Evolutionary conservation across 345 rosid genomes (phyloP).

Genomic region (Noccaea caerulescens): DNA sequence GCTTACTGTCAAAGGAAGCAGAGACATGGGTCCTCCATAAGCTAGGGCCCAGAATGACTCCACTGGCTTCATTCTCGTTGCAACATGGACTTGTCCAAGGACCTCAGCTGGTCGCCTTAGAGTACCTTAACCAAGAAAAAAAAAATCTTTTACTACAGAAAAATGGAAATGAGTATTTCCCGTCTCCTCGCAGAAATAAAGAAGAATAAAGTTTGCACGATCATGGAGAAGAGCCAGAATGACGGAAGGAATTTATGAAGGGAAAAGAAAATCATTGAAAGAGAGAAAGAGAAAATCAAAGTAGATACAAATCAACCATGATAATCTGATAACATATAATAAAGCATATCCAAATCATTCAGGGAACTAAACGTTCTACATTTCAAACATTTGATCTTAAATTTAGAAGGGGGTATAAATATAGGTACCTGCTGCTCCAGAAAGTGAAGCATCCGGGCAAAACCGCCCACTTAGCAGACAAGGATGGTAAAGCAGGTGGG

Average conservation of each 20-base stretch:
- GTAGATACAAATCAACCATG: slow-evolving; percentile 24
- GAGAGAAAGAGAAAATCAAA: slow-evolving; percentile 24
- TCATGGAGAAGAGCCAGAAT: slow-evolving; percentile 22
- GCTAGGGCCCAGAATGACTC: slow-evolving; percentile 98
- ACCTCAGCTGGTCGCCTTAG: slow-evolving; percentile 95
- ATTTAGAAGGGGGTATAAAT: slow-evolving; percentile 21
- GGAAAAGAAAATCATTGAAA: slow-evolving; percentile 8
- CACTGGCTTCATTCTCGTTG: slow-evolving; percentile 78
- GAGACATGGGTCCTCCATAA: slow-evolving; percentile 94
- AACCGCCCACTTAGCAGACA: slow-evolving; percentile 84
- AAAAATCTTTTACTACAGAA: slow-evolving; percentile 17
- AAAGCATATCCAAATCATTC: slow-evolving; percentile 23
- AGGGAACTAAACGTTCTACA: not conserved
- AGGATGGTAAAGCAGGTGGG: slow-evolving; percentile 94
- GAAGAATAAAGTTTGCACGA: slow-evolving; percentile 10
- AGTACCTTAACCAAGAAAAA: slow-evolving; percentile 57
- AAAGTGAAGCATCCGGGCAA: slow-evolving; percentile 97
- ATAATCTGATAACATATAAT: slow-evolving; percentile 21
- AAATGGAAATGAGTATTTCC: slow-evolving; percentile 20
- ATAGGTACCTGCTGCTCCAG: slow-evolving; percentile 86
- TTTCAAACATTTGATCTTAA: slow-evolving; percentile 23
- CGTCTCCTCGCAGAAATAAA: slow-evolving; percentile 23
- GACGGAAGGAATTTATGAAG: slow-evolving; percentile 15
- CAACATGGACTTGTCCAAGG: slow-evolving; percentile 98
- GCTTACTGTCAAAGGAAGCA: slow-evolving; percentile 86